phyloP scores from a whole-genome alignment of 139 green algal species.

The Chlorokybus atmophyticus region DNA sequence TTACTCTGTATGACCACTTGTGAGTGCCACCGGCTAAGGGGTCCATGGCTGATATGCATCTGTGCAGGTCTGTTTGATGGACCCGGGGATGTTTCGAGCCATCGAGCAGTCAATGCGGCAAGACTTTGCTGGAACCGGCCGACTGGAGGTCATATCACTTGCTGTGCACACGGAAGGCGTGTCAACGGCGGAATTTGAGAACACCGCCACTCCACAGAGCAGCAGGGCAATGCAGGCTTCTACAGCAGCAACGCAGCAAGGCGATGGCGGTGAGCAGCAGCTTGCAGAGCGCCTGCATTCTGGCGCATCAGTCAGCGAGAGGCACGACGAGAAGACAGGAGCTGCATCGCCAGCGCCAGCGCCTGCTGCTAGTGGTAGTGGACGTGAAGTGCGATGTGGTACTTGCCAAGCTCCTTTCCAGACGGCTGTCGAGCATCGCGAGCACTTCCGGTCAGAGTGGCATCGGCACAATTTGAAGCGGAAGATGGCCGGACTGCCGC shows the following conservation, averaged over 20 bases:
- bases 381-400: no score
- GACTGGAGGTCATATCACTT: slow-evolving; percentile 75
- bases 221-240: no score
- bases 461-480: slow-evolving; percentile 73
- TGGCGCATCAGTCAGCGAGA: background rate
- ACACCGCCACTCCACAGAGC: no score
- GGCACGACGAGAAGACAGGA: no score
- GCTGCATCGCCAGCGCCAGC: background rate
- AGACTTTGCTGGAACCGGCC: slow-evolving; percentile 33
- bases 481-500: slow-evolving; percentile 34
- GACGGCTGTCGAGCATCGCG: slow-evolving; percentile 44
- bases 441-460: slow-evolving; percentile 82
- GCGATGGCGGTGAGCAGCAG: slow-evolving; percentile 1
- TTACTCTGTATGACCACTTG: no score
- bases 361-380: no score
- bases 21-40: no score
- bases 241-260: background rate
- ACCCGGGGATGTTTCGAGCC: slow-evolving; percentile 73
- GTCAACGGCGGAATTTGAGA: no score
- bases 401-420: slow-evolving; percentile 37
- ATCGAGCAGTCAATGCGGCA: slow-evolving; percentile 61
- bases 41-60: background rate
- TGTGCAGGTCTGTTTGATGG: slow-evolving; percentile 30
- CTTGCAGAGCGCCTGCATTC: background rate
- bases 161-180: slow-evolving; percentile 35